Evolutionary conservation across 352 stramenopile genomes (phyloP).

Genomic region (Phytopythium helicoides): DNA sequence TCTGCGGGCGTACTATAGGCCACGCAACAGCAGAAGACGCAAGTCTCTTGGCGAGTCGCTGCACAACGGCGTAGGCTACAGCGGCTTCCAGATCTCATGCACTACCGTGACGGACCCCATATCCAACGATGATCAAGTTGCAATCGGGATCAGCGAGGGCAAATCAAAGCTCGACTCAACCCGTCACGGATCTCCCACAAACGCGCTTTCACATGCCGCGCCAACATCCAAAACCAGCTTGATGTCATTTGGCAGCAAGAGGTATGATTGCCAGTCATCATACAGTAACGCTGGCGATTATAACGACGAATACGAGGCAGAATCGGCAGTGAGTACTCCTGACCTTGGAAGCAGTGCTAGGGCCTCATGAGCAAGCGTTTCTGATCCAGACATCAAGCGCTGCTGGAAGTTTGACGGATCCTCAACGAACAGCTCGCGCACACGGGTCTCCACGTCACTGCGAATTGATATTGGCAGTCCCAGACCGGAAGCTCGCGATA

Average conservation of each 20-base stretch:
- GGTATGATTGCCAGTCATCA: not conserved
- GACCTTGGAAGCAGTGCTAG: conserved; percentile 16
- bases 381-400: conserved; percentile 11
- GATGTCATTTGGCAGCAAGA: not conserved
- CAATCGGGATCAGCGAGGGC: not conserved
- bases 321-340: conserved; percentile 5
- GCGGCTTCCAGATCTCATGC: conserved; percentile 9
- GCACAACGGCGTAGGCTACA: conserved; percentile 7
- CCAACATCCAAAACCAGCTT: not conserved
- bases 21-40: not conserved
- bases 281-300: not conserved
- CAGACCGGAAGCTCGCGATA: conserved; percentile 14
- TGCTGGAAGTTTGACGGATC: not conserved
- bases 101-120: not conserved
- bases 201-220: not conserved
- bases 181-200: not conserved
- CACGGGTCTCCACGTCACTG: conserved; percentile 2
- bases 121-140: not conserved
- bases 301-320: not conserved
- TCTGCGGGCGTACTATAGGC: not conserved
- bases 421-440: not conserved
- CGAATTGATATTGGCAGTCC: conserved; percentile 38
- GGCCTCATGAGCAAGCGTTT: conserved; percentile 15
- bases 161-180: not conserved
- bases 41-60: conserved; percentile 2